Evolutionary conservation across 2,329 filamentous ascomycete genomes (phyloP), one percentile per base, ranked within the genome.

Genomic region (Colletotrichum orchidophilum): DNA sequence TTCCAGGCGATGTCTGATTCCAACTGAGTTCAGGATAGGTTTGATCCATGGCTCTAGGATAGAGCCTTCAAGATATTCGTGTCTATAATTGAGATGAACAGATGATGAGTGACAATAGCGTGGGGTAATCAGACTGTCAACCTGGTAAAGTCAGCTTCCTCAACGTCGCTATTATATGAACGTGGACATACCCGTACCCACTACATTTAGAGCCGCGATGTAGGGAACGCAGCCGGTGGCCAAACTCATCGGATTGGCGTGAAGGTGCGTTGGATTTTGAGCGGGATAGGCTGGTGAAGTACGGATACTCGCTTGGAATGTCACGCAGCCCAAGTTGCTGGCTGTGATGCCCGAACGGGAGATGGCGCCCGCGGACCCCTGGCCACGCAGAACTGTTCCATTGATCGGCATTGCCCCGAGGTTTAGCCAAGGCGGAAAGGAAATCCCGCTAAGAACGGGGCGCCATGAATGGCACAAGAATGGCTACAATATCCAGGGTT

Each of bases 1-100:
- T 33, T 5, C 77, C 76, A 3, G 79, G 74, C 0, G 53, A 53
- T 3, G 60, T 70, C n/a, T 79, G 73, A 0, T 63, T 73, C 80
- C 81, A 81, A 26, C 24, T 24, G 5, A 71, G 64, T 9, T 71
- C 58, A 18, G 64, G 64, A n/a, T 71, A 68, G 2, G 33, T 35
- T 3, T 33, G 49, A 3, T 31, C 33, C 69, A 71, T 71, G 3
- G 21, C 7, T 11, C 3, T 4, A 9, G 5, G 1, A 2, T 8
- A 24, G 7, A 27, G 18, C 1, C 2, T n/a, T 7, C 39, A 42
- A 3, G 5, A 18, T 7, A 6, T 11, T 21, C 3, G 15, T 21
- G 3, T 15, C 5, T 15, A 21, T 26, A 6, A 13, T 31, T 2
- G 4, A 59, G 6, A 29, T 66, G 8, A 26, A 26, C 9, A 26